A percentile compares a stretch with the other conserved stretches of the same genome.
Evolutionary conservation across 2,329 filamentous ascomycete species (phyloP).

Genomic region (Fusarium dimerum): DNA sequence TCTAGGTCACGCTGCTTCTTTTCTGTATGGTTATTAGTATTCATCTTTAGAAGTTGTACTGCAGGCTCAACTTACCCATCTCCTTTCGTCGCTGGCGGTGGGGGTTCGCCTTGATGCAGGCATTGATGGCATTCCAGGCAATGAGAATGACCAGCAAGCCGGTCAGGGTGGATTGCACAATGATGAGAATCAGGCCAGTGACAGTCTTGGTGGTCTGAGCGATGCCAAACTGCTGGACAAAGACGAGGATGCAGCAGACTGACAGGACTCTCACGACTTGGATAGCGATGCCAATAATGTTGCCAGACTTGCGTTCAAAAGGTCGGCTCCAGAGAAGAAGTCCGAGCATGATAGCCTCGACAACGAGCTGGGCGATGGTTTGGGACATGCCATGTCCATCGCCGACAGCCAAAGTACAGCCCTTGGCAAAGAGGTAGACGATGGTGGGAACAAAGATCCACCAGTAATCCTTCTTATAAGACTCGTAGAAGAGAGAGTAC

Average conservation of each 20-base stretch:
- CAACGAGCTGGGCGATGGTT: slow-evolving; percentile 74
- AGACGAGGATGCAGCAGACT: slow-evolving; percentile 84
- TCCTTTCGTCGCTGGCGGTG: slow-evolving; percentile 88
- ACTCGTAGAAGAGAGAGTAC: slow-evolving; percentile 97
- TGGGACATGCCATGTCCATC: slow-evolving; percentile 86
- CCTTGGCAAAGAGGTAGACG: slow-evolving; percentile 87
- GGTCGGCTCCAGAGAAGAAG: slow-evolving; percentile 84
- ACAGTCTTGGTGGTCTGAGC: slow-evolving; percentile 91
- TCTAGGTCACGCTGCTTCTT: slow-evolving; percentile 77
- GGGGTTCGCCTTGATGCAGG: slow-evolving; percentile 83
- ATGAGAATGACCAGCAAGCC: slow-evolving; percentile 84
- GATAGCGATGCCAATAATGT: slow-evolving; percentile 92
- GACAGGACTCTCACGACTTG: slow-evolving; percentile 87
- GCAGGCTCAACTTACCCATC: slow-evolving; percentile 64
- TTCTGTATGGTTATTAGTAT: slow-evolving; percentile 53
- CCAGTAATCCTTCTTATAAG: slow-evolving; percentile 93
- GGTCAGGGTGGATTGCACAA: slow-evolving; percentile 84
- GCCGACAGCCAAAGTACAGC: slow-evolving; percentile 78
- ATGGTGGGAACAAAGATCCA: slow-evolving; percentile 93
- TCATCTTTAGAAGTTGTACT: not conserved
- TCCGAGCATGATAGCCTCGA: slow-evolving; percentile 77
- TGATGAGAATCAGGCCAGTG: slow-evolving; percentile 89
- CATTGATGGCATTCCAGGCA: slow-evolving; percentile 81
- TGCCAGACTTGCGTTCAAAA: slow-evolving; percentile 82
- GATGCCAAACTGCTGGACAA: slow-evolving; percentile 90